These are phyloP conservation scores for Serendipita sp. DNA, from an alignment of 1,284 basidiomycete genomes.

Conservation along the genomic window DNA sequence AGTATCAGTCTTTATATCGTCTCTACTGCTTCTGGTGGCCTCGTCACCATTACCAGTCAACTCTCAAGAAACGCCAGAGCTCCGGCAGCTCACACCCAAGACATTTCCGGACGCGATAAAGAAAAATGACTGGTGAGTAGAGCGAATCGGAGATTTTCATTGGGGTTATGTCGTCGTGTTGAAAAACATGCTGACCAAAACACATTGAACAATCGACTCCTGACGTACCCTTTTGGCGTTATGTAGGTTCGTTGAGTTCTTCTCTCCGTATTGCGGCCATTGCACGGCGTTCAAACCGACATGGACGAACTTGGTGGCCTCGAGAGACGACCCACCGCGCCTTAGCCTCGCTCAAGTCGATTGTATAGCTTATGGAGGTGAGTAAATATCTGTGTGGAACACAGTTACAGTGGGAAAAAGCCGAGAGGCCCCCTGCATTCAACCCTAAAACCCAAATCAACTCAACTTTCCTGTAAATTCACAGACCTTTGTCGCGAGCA, in stretches of 20 bases:
- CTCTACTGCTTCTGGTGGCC: background rate
- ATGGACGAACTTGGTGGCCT: slow-evolving; percentile 54
- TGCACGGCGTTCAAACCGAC: slow-evolving; percentile 68
- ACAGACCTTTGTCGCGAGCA: slow-evolving; percentile 68
- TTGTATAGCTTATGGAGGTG: slow-evolving; percentile 72
- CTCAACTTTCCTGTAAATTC: background rate
- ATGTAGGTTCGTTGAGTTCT: slow-evolving; percentile 53
- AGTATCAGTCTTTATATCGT: background rate
- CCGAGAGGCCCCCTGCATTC: background rate
- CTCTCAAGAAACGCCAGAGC: background rate
- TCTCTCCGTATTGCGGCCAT: slow-evolving; percentile 69
- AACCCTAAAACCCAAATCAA: background rate
- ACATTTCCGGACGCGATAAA: slow-evolving; percentile 20
- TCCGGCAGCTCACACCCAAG: background rate
- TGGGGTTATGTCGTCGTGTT: too few relatives aligned
- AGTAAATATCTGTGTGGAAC: too few relatives aligned
- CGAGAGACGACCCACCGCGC: slow-evolving; percentile 30
- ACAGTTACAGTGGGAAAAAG: background rate
- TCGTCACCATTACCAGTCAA: background rate
- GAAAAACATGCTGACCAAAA: too few relatives aligned
- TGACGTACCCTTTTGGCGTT: background rate
- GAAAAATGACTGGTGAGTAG: slow-evolving; percentile 22
- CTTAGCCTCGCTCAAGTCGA: slow-evolving; percentile 77
- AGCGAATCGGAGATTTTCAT: too few relatives aligned
- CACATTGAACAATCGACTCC: background rate